A percentile compares a stretch with the other conserved stretches of the same genome.
Evolutionary conservation across 495 filamentous ascomycete genomes (phyloP).

Genomic region (Penicillium nucicola): DNA sequence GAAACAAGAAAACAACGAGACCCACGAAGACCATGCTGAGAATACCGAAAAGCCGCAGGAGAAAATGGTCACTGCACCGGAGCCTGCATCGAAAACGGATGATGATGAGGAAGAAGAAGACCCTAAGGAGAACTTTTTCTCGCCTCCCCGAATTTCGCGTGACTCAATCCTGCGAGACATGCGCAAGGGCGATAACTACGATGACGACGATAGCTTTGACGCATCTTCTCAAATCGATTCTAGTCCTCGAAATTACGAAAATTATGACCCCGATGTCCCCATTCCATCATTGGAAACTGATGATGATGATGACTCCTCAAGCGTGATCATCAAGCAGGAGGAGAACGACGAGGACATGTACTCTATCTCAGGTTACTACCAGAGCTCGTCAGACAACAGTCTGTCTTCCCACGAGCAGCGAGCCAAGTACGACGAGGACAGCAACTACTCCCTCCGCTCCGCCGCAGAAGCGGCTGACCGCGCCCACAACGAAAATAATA

Average conservation of each 20-base stretch:
- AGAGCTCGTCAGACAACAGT: slow-evolving; percentile 45
- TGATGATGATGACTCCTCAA: slow-evolving; percentile 50
- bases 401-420: slow-evolving; percentile 43
- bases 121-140: slow-evolving; percentile 21
- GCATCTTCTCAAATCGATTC: slow-evolving; percentile 56
- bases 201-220: slow-evolving; percentile 56
- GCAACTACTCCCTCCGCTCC: slow-evolving; percentile 49
- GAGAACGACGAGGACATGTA: slow-evolving; percentile 64
- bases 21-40: slow-evolving; percentile 29
- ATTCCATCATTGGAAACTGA: slow-evolving; percentile 66
- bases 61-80: background rate
- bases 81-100: background rate
- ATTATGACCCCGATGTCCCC: slow-evolving; percentile 78
- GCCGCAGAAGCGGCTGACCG: slow-evolving; percentile 20
- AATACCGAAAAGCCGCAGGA: background rate
- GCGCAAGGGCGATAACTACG: slow-evolving; percentile 60
- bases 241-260: slow-evolving; percentile 49
- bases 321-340: slow-evolving; percentile 68
- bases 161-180: slow-evolving; percentile 91
- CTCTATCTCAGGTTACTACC: slow-evolving; percentile 58
- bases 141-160: slow-evolving; percentile 76
- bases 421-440: slow-evolving; percentile 44
- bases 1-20: slow-evolving; percentile 54
- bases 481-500: background rate
- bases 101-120: background rate